Conservation (phyloP, 2,329 filamentous ascomycete genomes). For the Xylariales sp. region DNA sequence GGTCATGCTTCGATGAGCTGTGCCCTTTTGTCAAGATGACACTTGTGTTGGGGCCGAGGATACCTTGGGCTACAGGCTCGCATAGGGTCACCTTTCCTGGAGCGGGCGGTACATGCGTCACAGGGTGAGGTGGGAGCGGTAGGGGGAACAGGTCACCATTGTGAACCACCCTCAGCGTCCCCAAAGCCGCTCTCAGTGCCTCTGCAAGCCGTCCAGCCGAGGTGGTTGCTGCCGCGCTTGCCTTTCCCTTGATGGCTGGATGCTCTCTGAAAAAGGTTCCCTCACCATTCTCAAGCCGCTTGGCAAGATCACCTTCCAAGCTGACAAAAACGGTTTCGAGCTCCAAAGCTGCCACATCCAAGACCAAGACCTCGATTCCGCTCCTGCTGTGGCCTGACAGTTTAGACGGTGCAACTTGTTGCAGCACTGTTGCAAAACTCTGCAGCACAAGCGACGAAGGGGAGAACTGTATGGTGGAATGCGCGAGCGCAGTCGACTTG, state of each 20-base stretch:
- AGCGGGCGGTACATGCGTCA: constrained; percentile 79
- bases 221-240: constrained; percentile 22
- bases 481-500: constrained; percentile 59
- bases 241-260: constrained; percentile 30
- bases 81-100: constrained; percentile 89
- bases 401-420: constrained; percentile 71
- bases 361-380: constrained; percentile 77
- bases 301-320: constrained; percentile 75
- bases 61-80: constrained; percentile 87
- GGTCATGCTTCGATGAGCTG: constrained; percentile 49
- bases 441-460: constrained; percentile 70
- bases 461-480: constrained; percentile 77
- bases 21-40: constrained; percentile 72
- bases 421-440: constrained; percentile 70
- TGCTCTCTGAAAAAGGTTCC: constrained; percentile 72
- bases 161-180: constrained; percentile 72
- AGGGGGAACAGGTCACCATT: constrained; percentile 74
- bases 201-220: constrained; percentile 56
- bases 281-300: constrained; percentile 77
- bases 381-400: constrained; percentile 67
- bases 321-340: constrained; percentile 85
- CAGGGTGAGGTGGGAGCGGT: constrained; percentile 76
- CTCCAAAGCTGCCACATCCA: constrained; percentile 75
- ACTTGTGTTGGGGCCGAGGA: constrained; percentile 72
- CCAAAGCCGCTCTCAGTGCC: constrained; percentile 70